These are phyloP conservation scores for Penicillium sp. DNA, from an alignment of 2,329 filamentous ascomycete species.

Conservation along the genomic window DNA sequence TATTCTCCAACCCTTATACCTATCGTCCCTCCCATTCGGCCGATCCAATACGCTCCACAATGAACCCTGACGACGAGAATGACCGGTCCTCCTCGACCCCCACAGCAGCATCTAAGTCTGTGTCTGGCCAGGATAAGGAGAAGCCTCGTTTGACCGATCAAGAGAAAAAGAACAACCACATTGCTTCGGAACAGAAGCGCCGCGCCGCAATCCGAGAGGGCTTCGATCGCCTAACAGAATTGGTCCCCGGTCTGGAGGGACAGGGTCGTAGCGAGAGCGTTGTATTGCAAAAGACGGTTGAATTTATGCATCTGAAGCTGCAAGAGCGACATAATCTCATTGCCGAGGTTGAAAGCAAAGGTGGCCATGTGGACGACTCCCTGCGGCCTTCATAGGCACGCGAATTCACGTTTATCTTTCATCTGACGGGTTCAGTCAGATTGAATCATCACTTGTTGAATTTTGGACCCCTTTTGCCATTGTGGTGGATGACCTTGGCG, in stretches of 20 bases:
- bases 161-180: conserved; percentile 74
- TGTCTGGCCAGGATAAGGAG: conserved; percentile 41
- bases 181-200: conserved; percentile 64
- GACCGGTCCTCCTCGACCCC: conserved; percentile 37
- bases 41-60: conserved; percentile 11
- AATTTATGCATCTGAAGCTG: conserved; percentile 63
- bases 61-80: conserved; percentile 30
- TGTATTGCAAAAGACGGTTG: conserved; percentile 71
- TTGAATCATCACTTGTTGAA: background rate
- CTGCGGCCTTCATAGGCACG: conserved; percentile 29
- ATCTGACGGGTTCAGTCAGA: background rate
- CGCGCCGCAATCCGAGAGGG: conserved; percentile 75
- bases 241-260: conserved; percentile 79
- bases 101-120: conserved; percentile 30
- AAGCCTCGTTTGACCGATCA: conserved; percentile 67
- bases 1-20: background rate
- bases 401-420: background rate
- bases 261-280: conserved; percentile 82
- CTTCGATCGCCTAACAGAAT: conserved; percentile 75
- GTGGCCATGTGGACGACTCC: conserved; percentile 54
- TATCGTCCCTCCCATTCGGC: background rate
- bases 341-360: conserved; percentile 57
- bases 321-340: conserved; percentile 60
- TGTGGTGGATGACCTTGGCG: background rate
- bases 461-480: background rate